Evolutionary conservation across 202 grass and related monocot genomes (phyloP).

Genomic region (Eragrostis tef): DNA sequence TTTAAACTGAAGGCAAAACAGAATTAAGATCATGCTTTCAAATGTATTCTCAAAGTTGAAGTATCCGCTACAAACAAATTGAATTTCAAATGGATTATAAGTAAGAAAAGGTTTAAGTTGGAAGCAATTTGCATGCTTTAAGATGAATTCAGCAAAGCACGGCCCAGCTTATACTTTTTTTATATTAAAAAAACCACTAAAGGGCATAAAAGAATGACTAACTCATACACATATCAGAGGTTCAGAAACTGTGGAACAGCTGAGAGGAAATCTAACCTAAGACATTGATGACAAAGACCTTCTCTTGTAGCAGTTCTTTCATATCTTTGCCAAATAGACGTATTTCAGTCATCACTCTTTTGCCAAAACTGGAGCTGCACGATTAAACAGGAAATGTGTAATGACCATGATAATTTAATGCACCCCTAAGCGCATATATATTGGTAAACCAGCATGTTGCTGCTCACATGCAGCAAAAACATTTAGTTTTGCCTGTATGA

Average conservation of each 20-base stretch:
- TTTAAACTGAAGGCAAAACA: background rate
- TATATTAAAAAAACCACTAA: background rate
- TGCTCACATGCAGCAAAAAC: conserved; percentile 17
- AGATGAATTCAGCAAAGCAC: conserved; percentile 10
- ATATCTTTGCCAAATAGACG: conserved; percentile 71
- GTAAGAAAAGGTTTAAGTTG: background rate
- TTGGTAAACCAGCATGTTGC: conserved; percentile 9
- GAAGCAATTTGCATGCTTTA: background rate
- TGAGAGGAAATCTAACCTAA: conserved; percentile 57
- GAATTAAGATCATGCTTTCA: background rate
- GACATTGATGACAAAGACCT: conserved; percentile 79
- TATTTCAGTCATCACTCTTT: conserved; percentile 62
- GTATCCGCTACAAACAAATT: conserved; percentile 2
- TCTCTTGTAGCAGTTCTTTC: conserved; percentile 80
- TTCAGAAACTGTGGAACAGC: conserved; percentile 9
- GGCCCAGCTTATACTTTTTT: background rate
- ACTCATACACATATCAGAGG: conserved; percentile 7
- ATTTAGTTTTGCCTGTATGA: conserved; percentile 6
- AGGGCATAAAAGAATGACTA: background rate
- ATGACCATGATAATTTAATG: conserved; percentile 4
- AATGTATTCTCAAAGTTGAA: background rate
- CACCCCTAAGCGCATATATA: background rate
- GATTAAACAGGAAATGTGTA: conserved; percentile 26
- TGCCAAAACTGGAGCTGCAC: conserved; percentile 60
- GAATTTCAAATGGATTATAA: background rate